Conservation (phyloP, 148 eudicot genomes). For the Vaccinium vitisidaea region DNA sequence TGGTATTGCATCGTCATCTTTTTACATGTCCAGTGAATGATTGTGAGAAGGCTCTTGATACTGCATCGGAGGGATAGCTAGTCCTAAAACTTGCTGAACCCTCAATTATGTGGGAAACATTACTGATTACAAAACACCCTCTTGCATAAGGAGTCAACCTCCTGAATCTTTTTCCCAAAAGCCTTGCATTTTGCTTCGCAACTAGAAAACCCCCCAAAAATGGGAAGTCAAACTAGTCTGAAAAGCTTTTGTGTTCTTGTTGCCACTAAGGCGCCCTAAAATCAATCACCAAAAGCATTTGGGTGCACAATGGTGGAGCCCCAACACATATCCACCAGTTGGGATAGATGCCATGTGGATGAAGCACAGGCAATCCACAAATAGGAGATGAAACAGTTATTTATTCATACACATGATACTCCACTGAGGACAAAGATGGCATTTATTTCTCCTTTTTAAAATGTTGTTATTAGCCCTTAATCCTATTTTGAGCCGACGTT, state of each 20-base stretch:
- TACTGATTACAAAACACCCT: neutral
- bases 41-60: neutral
- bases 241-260: neutral
- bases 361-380: neutral
- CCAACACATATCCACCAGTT: neutral
- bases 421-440: neutral
- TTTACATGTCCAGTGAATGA: neutral
- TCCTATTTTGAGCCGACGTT: neutral
- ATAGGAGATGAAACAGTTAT: neutral
- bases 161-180: neutral
- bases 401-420: neutral
- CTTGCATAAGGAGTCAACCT: conserved; percentile 1
- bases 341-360: neutral
- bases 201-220: neutral
- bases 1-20: conserved; percentile 45
- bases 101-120: neutral
- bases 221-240: neutral
- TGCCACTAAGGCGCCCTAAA: neutral
- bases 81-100: neutral
- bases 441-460: neutral
- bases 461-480: neutral
- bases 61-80: neutral
- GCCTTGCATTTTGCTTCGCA: neutral
- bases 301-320: neutral
- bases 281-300: neutral